phyloP scores from a whole-genome alignment of 2,329 filamentous ascomycete genomes.

The Dactylellina haptotyla region DNA sequence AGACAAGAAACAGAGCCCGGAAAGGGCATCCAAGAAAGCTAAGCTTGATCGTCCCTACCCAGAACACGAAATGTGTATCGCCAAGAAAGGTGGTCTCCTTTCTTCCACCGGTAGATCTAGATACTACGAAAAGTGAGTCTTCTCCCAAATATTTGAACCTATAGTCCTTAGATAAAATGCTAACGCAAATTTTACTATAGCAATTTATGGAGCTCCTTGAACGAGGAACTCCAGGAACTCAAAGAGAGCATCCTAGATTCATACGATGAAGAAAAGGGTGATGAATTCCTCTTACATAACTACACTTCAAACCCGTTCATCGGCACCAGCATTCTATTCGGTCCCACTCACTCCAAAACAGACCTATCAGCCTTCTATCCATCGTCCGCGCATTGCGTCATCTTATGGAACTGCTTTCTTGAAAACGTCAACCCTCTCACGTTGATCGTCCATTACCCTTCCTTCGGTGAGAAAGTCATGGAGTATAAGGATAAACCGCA shows the following conservation, averaged over 20 bases:
- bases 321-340: constrained; percentile 30
- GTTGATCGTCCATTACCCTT: constrained; percentile 77
- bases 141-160: background rate
- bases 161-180: background rate
- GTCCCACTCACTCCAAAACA: constrained; percentile 56
- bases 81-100: constrained; percentile 36
- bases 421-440: constrained; percentile 79
- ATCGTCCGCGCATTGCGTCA: constrained; percentile 72
- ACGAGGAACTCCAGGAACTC: constrained; percentile 47
- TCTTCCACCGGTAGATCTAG: constrained; percentile 29
- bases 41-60: constrained; percentile 13
- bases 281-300: constrained; percentile 18
- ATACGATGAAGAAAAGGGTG: constrained; percentile 37
- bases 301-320: background rate
- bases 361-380: constrained; percentile 70
- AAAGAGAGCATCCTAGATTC: constrained; percentile 42
- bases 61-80: constrained; percentile 17
- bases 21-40: constrained; percentile 16
- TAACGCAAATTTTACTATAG: background rate
- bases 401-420: constrained; percentile 78
- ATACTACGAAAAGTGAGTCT: constrained; percentile 47
- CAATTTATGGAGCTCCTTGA: constrained; percentile 49
- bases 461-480: constrained; percentile 61
- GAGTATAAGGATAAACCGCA: constrained; percentile 62
- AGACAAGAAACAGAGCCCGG: background rate